Conservation (phyloP, 1,284 basidiomycete species). For the Apiotrichum veenhuisii region DNA sequence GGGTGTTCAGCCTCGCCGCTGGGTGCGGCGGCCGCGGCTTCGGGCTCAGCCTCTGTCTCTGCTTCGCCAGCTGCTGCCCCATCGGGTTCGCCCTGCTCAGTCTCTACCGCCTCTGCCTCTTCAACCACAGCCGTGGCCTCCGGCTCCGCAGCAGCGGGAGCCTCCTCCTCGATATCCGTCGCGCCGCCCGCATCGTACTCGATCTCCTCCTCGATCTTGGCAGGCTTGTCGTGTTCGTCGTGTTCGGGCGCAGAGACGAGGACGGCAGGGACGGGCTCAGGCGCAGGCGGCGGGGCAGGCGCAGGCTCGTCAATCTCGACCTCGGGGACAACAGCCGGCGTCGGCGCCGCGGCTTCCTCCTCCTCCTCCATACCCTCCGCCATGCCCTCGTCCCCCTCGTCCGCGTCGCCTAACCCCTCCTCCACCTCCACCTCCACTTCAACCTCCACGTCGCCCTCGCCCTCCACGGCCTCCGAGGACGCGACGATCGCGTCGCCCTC, state of each 20-base stretch:
- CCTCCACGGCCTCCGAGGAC: conserved; percentile 11
- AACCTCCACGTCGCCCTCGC: conserved; percentile 9
- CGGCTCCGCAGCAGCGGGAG: not conserved
- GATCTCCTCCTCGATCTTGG: conserved; percentile 6
- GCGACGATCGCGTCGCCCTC: conserved; percentile 15
- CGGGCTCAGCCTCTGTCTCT: too few relatives aligned
- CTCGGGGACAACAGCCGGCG: not conserved
- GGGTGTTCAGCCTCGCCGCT: too few relatives aligned
- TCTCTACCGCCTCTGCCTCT: not conserved
- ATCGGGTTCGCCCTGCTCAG: not conserved
- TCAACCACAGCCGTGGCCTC: conserved; percentile 14
- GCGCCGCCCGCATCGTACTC: conserved; percentile 3
- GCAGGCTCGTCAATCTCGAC: conserved; percentile 5
- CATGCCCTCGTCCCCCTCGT: conserved; percentile 1
- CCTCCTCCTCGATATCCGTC: not conserved
- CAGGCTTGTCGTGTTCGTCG: too few relatives aligned
- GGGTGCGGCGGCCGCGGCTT: too few relatives aligned
- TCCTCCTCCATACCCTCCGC: not conserved
- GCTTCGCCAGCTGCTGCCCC: too few relatives aligned
- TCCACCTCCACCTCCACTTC: not conserved
- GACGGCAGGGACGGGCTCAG: not conserved
- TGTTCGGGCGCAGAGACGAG: conserved; percentile 2
- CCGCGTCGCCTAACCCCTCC: not conserved
- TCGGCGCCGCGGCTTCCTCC: not conserved
- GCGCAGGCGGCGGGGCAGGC: not conserved